These are phyloP conservation scores for Dipteronia sinensis DNA, from an alignment of 345 rosid species.

Conservation along the genomic window DNA sequence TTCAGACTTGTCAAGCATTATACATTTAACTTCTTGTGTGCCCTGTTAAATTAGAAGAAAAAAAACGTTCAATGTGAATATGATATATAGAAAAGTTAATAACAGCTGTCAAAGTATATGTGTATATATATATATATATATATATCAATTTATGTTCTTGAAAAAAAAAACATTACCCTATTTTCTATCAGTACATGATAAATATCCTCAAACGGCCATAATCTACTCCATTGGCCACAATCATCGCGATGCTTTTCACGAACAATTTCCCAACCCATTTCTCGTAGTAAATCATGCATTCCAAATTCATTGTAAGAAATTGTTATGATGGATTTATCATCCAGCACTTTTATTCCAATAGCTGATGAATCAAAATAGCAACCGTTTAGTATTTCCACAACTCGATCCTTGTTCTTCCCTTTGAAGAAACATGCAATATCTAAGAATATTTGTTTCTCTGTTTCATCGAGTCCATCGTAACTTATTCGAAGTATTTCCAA, in stretches of 20 bases:
- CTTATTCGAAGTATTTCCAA: not conserved
- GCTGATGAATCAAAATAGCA: conserved; percentile 6
- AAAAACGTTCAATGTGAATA: not conserved
- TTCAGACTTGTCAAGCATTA: not conserved
- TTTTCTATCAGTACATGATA: not conserved
- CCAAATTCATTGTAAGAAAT: conserved; percentile 3
- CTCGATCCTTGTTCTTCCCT: not conserved
- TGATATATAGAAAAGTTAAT: not conserved
- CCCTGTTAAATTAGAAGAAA: not conserved
- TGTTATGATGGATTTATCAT: conserved; percentile 10
- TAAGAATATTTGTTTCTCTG: not conserved
- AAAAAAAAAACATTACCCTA: not conserved
- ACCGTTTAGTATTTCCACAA: not conserved
- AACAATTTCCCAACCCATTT: conserved; percentile 23
- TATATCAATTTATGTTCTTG: not conserved
- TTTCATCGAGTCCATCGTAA: conserved; percentile 1
- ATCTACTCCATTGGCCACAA: conserved; percentile 13
- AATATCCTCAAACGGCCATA: conserved; percentile 19
- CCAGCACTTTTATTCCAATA: not conserved
- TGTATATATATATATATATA: not conserved
- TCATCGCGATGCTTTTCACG: too few species aligned
- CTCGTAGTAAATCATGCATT: conserved; percentile 26
- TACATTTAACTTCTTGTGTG: not conserved
- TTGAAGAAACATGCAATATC: conserved; percentile 16
- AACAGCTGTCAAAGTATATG: not conserved